phyloP scores from a whole-genome alignment of 2,329 filamentous ascomycete genomes.

The Botryosphaeria agaves region DNA sequence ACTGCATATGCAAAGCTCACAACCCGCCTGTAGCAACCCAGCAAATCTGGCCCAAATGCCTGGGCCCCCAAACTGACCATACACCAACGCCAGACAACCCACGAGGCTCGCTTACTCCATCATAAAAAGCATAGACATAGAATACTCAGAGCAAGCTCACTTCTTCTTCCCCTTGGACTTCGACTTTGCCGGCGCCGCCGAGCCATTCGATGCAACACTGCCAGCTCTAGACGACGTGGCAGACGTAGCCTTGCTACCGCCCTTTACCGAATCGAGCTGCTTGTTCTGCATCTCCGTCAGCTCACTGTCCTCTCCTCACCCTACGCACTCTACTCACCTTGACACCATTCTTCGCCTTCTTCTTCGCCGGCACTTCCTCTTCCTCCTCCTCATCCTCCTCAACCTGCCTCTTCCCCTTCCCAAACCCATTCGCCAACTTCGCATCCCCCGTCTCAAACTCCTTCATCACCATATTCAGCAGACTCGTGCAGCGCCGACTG shows the following conservation, averaged over 20 bases:
- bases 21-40: background rate
- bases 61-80: background rate
- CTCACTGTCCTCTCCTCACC: constrained; percentile 3
- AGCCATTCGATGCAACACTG: constrained; percentile 65
- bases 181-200: constrained; percentile 30
- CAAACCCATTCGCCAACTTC: constrained; percentile 41
- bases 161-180: constrained; percentile 34
- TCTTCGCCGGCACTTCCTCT: constrained; percentile 73
- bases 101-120: background rate
- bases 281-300: constrained; percentile 54
- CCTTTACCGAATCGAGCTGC: constrained; percentile 76
- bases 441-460: constrained; percentile 55
- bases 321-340: constrained; percentile 52
- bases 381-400: constrained; percentile 78
- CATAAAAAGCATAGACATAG: background rate
- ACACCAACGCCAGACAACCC: background rate
- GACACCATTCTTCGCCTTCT: constrained; percentile 78
- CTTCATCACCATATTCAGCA: constrained; percentile 84
- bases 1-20: background rate
- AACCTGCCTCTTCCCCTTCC: constrained; percentile 53
- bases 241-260: constrained; percentile 57
- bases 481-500: constrained; percentile 77
- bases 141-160: constrained; percentile 7
- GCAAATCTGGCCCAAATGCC: too few relatives aligned
- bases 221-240: constrained; percentile 67